phyloP scores from a whole-genome alignment of 2,329 filamentous ascomycete genomes.

The Botryotinia narcissicola region DNA sequence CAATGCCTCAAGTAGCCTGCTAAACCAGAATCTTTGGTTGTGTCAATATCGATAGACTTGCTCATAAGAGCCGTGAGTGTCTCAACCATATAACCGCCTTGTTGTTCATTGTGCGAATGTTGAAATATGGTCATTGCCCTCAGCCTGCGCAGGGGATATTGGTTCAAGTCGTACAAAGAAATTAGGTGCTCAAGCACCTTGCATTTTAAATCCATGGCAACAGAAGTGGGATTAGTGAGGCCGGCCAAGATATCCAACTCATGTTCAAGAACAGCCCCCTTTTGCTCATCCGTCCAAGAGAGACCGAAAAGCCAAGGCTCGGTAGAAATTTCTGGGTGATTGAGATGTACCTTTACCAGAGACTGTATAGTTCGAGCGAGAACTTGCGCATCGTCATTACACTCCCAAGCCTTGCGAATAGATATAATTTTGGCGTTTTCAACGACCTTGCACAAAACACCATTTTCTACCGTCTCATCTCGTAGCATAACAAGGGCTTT shows the following conservation, averaged over 20 bases:
- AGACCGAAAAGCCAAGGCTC: constrained; percentile 40
- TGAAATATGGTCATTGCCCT: constrained; percentile 33
- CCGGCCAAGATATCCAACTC: constrained; percentile 48
- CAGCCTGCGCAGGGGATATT: constrained; percentile 37
- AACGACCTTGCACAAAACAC: constrained; percentile 54
- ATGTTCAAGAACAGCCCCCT: constrained; percentile 59
- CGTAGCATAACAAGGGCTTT: constrained; percentile 60
- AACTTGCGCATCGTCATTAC: constrained; percentile 48
- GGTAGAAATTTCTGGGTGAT: constrained; percentile 56
- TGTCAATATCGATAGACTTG: constrained; percentile 22
- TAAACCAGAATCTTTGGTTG: constrained; percentile 33
- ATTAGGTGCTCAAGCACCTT: constrained; percentile 31
- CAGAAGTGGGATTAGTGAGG: constrained; percentile 24
- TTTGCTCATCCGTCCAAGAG: constrained; percentile 48
- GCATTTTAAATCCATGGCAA: constrained; percentile 25
- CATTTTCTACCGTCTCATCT: constrained; percentile 57
- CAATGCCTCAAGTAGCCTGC: constrained; percentile 31
- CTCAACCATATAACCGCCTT: constrained; percentile 22
- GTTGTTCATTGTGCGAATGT: constrained; percentile 15
- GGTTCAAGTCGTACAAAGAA: constrained; percentile 30
- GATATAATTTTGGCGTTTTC: constrained; percentile 49
- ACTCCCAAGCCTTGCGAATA: constrained; percentile 53
- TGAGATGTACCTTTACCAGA: constrained; percentile 57
- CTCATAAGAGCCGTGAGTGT: constrained; percentile 22
- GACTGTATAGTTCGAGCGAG: constrained; percentile 59